A percentile compares a stretch with the other conserved stretches of the same genome.
Evolutionary conservation across 2,329 filamentous ascomycete species (phyloP).

Genomic region (Mycogone perniciosa): DNA sequence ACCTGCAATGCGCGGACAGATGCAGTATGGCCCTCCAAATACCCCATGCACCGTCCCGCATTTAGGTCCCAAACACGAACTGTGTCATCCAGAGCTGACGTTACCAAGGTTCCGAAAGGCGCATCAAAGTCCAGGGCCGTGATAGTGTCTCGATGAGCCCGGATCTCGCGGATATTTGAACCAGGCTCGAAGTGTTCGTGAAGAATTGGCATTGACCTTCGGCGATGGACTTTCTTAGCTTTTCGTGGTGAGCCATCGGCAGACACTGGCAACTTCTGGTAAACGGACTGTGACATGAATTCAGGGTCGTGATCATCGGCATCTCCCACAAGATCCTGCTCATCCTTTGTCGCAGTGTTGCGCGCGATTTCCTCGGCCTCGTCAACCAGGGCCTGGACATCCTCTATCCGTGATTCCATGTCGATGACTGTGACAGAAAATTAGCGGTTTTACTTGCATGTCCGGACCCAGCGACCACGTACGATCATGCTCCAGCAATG

Average conservation of each 20-base stretch:
- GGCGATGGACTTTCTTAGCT: slow-evolving; percentile 50
- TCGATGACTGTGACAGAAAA: slow-evolving; percentile 46
- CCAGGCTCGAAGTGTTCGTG: slow-evolving; percentile 94
- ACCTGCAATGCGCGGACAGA: slow-evolving; percentile 90
- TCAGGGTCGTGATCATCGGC: slow-evolving; percentile 42
- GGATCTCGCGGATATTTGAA: slow-evolving; percentile 78
- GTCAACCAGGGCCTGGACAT: slow-evolving; percentile 52
- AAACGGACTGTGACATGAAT: slow-evolving; percentile 98
- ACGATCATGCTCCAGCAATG: slow-evolving; percentile 83
- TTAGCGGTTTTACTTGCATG: neutral
- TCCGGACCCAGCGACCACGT: slow-evolving; percentile 28
- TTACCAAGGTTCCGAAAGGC: slow-evolving; percentile 94
- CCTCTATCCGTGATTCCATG: slow-evolving; percentile 55
- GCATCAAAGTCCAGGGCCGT: slow-evolving; percentile 93
- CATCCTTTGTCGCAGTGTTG: slow-evolving; percentile 45
- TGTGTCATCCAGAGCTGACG: slow-evolving; percentile 85
- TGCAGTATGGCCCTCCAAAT: slow-evolving; percentile 88
- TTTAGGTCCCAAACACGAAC: slow-evolving; percentile 96
- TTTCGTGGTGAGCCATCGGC: slow-evolving; percentile 38
- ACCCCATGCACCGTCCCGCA: slow-evolving; percentile 82
- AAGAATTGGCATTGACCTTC: slow-evolving; percentile 86
- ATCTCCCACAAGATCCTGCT: slow-evolving; percentile 47
- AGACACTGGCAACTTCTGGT: slow-evolving; percentile 74
- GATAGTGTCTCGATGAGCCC: slow-evolving; percentile 81
- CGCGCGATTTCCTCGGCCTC: slow-evolving; percentile 52